Evolutionary conservation across 805 yeast species (phyloP).

Genomic region (Saccharomyces paradoxus): DNA sequence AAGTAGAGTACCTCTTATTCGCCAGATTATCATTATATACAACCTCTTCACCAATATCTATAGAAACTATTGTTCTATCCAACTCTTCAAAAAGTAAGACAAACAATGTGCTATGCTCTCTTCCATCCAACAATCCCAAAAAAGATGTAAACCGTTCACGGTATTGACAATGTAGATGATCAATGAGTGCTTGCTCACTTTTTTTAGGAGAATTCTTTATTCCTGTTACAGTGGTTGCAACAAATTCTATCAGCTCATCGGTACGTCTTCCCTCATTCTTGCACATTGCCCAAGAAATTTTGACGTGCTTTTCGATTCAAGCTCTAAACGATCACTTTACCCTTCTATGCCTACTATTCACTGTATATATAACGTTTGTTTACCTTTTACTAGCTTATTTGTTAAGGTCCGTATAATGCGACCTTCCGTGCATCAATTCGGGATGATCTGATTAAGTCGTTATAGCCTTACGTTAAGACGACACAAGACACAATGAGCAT

Average conservation of each 20-base stretch:
- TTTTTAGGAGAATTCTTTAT: conserved; percentile 2
- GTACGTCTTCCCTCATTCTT: not conserved
- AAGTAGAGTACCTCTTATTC: conserved; percentile 11
- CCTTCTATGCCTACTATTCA: not conserved
- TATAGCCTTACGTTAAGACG: not conserved
- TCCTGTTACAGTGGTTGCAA: not conserved
- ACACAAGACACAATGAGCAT: not conserved
- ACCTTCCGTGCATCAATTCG: not conserved
- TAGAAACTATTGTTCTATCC: conserved; percentile 3
- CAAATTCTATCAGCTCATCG: not conserved
- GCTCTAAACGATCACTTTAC: not conserved
- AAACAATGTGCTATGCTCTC: conserved; percentile 9
- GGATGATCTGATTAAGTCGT: not conserved
- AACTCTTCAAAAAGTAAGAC: conserved; percentile 20
- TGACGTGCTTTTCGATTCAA: not conserved
- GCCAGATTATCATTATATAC: conserved; percentile 8
- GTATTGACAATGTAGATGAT: not conserved
- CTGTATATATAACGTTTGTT: not conserved
- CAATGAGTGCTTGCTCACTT: not conserved
- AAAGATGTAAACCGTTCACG: conserved; percentile 2
- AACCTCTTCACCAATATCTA: conserved; percentile 3
- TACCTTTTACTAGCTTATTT: not conserved
- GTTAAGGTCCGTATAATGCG: not conserved
- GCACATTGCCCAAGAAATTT: not conserved
- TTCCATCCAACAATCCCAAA: conserved; percentile 2